These are phyloP conservation scores for Fusarium solani-melongenae DNA, from an alignment of 2,329 filamentous ascomycete species.

Conservation along the genomic window DNA sequence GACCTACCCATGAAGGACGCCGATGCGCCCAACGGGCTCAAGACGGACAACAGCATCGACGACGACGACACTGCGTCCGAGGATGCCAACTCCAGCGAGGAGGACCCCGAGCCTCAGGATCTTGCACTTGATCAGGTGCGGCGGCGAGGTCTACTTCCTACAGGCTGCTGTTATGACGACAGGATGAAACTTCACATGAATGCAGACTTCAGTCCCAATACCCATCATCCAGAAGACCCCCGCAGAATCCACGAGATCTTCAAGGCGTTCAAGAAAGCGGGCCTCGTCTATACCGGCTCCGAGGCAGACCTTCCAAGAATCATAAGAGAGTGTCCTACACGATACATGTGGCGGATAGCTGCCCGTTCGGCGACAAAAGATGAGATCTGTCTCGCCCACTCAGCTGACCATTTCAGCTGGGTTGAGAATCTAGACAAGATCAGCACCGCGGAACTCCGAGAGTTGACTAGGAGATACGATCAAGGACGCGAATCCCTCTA, in stretches of 20 bases:
- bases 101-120: constrained; percentile 51
- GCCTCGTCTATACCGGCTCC: constrained; percentile 75
- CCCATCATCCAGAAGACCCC: constrained; percentile 94
- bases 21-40: constrained; percentile 43
- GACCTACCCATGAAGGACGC: constrained; percentile 59
- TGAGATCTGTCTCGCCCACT: constrained; percentile 86
- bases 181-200: constrained; percentile 97
- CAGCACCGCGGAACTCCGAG: constrained; percentile 73
- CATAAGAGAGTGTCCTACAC: constrained; percentile 64
- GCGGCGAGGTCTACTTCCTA: constrained; percentile 68
- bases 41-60: constrained; percentile 38
- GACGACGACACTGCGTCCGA: constrained; percentile 49
- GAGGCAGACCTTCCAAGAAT: constrained; percentile 65
- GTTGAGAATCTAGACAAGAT: constrained; percentile 69
- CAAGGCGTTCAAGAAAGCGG: constrained; percentile 84
- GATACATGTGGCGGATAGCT: constrained; percentile 80
- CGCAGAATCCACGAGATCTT: constrained; percentile 93
- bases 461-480: constrained; percentile 70
- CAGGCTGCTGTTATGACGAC: constrained; percentile 88
- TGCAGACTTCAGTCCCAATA: constrained; percentile 75
- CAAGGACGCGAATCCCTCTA: constrained; percentile 81
- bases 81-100: constrained; percentile 49
- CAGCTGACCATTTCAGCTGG: constrained; percentile 80
- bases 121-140: constrained; percentile 52
- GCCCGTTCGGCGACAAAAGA: constrained; percentile 80